phyloP scores from a whole-genome alignment of 768 basidiomycete genomes.

The Imleria badia region DNA sequence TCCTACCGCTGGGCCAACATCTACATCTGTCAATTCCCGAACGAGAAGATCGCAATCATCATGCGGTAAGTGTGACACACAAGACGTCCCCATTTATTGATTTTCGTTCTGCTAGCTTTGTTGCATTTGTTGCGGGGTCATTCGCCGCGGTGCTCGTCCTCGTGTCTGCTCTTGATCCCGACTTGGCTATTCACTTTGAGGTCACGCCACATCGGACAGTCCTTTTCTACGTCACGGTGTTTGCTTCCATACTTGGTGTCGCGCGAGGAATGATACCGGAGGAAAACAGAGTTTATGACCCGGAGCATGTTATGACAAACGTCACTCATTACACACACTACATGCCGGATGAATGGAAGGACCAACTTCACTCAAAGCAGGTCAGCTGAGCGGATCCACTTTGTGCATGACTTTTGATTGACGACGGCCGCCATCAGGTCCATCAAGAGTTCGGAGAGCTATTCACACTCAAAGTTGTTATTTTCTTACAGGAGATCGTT shows the following conservation, averaged over 20 bases:
- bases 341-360: constrained; percentile 93
- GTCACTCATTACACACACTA: constrained; percentile 95
- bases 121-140: constrained; percentile 94
- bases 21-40: constrained; percentile 98
- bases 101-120: constrained; percentile 58
- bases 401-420: neutral
- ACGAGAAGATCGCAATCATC: constrained; percentile 85
- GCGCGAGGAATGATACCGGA: constrained; percentile 96
- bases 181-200: constrained; percentile 91
- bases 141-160: constrained; percentile 95
- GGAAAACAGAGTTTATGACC: constrained; percentile 91
- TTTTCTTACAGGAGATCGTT: constrained; percentile 84
- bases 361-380: constrained; percentile 83
- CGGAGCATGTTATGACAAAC: constrained; percentile 88
- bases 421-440: constrained; percentile 47
- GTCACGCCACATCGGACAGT: constrained; percentile 92
- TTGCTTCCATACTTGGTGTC: constrained; percentile 84
- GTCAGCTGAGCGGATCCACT: constrained; percentile 36
- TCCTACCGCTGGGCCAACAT: constrained; percentile 89
- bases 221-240: constrained; percentile 88
- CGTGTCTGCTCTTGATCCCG: constrained; percentile 90
- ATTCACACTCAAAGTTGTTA: constrained; percentile 88
- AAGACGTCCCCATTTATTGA: neutral
- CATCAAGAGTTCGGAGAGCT: constrained; percentile 90
- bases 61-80: constrained; percentile 65